Base-by-base conservation (phyloP, 176 grass and related monocot species). In the Ampelocalamus luodianensis region DNA sequence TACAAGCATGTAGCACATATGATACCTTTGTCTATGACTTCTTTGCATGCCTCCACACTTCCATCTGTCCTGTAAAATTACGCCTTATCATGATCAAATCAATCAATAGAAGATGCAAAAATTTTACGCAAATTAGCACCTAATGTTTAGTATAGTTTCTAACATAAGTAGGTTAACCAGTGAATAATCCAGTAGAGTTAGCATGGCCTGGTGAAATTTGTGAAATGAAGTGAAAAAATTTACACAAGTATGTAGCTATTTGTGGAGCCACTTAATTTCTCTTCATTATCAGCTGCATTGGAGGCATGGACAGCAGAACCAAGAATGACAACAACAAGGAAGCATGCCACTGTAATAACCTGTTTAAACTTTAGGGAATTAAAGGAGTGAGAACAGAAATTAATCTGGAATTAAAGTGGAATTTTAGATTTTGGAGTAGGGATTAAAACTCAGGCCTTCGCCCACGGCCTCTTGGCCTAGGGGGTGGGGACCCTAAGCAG, bases 271-370 rank as follows among this genome's bases (percentile, higher is more conserved):
- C 32, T 85, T 23, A 96, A 84, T 85, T 96, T 92, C 36, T 91
- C 32, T 32, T 91, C 68, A 56, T 90, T 96, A 56, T 93, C 94
- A 42, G 89, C 87, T 20, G 94, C 83, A 89, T 93, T 93, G 43
- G 94, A 96, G 67, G 91, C 87, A 70, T 93, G 91, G 37, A 96
- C 94, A 48, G 89, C 89, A 48, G 94, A 96, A 10, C 94, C 94
- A 54, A 93, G 91, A 83, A 92, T 83, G 34, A 91, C 94, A 14
- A 91, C 94, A 80, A 96, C 56, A 56, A 93, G 82, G 83, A 96
- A 96, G 89, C 88, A 96, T 51, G 22, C 94, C 39, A 91, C 90
- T n/a, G n/a, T n/a, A n/a, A n/a, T n/a, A n/a, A n/a, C n/a, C n/a
- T n/a, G n/a, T n/a, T n/a, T n/a, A n/a, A n/a, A n/a, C n/a, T n/a